These are phyloP conservation scores for Coprinopsis cinerea DNA, from an alignment of 768 basidiomycete species.

Conservation along the genomic window DNA sequence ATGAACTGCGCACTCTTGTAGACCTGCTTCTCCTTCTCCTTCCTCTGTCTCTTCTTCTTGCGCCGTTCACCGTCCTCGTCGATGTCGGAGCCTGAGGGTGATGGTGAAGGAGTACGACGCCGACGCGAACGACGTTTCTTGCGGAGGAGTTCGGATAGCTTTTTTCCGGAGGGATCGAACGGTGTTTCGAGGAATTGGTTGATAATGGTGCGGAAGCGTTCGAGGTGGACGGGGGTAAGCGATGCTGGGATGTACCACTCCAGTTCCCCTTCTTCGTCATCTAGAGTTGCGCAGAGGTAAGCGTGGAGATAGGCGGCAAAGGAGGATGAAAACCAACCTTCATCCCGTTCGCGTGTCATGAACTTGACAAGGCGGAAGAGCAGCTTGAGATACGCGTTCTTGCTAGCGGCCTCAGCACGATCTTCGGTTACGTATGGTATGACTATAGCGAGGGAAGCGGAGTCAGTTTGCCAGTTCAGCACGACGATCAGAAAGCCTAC, in stretches of 20 bases:
- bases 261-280: constrained; percentile 55
- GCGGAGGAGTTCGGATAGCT: constrained; percentile 61
- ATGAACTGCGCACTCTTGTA: constrained; percentile 92
- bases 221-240: constrained; percentile 62
- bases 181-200: constrained; percentile 79
- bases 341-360: constrained; percentile 40
- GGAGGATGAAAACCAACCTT: constrained; percentile 41
- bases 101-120: too few relatives aligned
- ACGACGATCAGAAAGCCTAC: constrained; percentile 39
- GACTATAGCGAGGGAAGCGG: constrained; percentile 35
- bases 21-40: constrained; percentile 56
- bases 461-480: neutral
- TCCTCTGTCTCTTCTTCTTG: constrained; percentile 47
- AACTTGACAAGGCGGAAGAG: constrained; percentile 79
- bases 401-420: constrained; percentile 69
- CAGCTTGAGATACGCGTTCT: constrained; percentile 75
- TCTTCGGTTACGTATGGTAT: constrained; percentile 74
- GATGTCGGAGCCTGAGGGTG: constrained; percentile 40
- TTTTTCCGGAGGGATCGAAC: constrained; percentile 74
- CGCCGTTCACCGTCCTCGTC: constrained; percentile 37
- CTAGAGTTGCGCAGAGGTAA: constrained; percentile 26
- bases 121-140: constrained; percentile 58
- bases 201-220: constrained; percentile 68
- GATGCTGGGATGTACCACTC: constrained; percentile 82
- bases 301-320: neutral